Conservation (phyloP, 225 moss, liverwort and hornwort species). For the Antitrichia curtipendula region DNA sequence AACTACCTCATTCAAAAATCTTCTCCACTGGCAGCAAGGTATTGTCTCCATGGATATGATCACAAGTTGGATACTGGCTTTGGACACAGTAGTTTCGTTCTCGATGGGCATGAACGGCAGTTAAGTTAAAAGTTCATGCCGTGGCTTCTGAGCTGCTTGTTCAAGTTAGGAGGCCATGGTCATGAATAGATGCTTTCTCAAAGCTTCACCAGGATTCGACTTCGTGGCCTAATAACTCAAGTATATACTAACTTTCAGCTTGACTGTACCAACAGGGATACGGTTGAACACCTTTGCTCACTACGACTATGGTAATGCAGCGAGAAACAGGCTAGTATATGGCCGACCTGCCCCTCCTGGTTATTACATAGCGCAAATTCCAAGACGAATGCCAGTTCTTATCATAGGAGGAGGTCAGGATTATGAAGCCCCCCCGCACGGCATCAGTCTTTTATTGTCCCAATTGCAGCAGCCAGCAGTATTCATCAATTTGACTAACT, state of each 20-base stretch:
- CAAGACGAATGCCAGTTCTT: conserved; percentile 4
- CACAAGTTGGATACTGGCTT: neutral
- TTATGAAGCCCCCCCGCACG: conserved; percentile 13
- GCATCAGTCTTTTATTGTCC: neutral
- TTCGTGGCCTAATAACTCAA: neutral
- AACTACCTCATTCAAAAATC: conserved; percentile 47
- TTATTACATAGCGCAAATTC: conserved; percentile 1
- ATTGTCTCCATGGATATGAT: neutral
- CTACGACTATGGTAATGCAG: neutral
- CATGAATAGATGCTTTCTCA: neutral
- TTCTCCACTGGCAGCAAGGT: conserved; percentile 52
- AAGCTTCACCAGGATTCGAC: neutral
- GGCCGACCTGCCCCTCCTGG: neutral
- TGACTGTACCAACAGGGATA: neutral
- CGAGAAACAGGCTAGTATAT: neutral
- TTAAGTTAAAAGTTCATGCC: neutral
- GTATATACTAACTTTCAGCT: neutral
- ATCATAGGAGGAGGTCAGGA: conserved; percentile 8
- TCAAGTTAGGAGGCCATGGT: neutral
- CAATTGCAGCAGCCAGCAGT: neutral
- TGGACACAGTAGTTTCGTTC: neutral
- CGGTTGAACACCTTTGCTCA: conserved; percentile 7
- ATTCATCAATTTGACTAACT: conserved; percentile 8
- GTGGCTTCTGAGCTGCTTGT: neutral
- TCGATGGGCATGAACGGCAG: neutral